Conservation (phyloP, 352 stramenopile genomes). For the Globisporangium cederbergense region DNA sequence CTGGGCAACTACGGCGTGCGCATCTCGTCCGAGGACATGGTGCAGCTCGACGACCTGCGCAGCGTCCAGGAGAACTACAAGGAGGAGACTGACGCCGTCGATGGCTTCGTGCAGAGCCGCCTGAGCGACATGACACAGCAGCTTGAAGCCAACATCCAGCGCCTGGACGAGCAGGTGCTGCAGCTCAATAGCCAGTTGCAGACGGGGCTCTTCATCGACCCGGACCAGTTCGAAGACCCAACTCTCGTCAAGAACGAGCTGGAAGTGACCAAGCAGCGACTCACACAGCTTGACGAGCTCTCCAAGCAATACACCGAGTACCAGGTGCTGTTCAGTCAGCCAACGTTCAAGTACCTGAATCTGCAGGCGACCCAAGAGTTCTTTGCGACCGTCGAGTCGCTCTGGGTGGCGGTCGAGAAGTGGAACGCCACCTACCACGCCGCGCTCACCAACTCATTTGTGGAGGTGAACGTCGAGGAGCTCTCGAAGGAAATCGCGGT, state of each 20-base stretch:
- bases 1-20: conserved; percentile 89
- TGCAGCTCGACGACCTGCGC: conserved; percentile 89
- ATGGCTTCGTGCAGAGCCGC: conserved; percentile 80
- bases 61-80: conserved; percentile 86
- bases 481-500: conserved; percentile 83
- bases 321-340: conserved; percentile 89
- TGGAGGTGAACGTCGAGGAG: conserved; percentile 87
- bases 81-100: conserved; percentile 83
- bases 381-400: conserved; percentile 73
- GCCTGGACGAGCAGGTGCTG: conserved; percentile 89
- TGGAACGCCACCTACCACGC: conserved; percentile 83
- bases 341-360: conserved; percentile 88
- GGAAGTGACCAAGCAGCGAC: conserved; percentile 72
- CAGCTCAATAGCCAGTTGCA: conserved; percentile 82
- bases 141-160: conserved; percentile 91
- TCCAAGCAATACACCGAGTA: conserved; percentile 92
- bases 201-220: conserved; percentile 85
- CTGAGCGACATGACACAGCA: conserved; percentile 91
- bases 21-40: conserved; percentile 92
- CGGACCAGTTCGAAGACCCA: conserved; percentile 84
- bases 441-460: conserved; percentile 84
- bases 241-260: conserved; percentile 75
- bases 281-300: conserved; percentile 85
- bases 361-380: conserved; percentile 86
- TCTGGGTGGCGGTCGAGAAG: conserved; percentile 83